Base-by-base conservation (phyloP, 1,284 basidiomycete species). In the Trametes polyzona region DNA sequence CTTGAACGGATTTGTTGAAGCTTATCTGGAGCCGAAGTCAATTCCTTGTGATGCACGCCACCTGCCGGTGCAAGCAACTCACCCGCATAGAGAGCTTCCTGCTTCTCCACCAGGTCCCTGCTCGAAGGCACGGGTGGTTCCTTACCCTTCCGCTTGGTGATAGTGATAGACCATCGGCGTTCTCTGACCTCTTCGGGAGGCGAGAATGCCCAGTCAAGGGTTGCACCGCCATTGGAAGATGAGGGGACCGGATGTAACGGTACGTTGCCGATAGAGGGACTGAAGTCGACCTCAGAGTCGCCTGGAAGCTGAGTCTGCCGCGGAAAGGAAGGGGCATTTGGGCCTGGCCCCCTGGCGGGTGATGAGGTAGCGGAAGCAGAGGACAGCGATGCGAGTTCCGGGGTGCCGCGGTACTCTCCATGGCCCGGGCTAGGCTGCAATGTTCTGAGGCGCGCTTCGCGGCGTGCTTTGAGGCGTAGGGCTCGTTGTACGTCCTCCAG, bases 401-500 rank as follows among this genome's bases (percentile, higher is more conserved):
- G 69, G 35, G 63, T 68, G 21, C 51, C 40, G 41, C 67, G 55
- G 16, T 67, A 58, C 10, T 68, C 68, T 40, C 63, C 66, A 4
- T 66, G 61, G 4, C 65, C 50, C 29, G 66, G 65, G 44, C 67
- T 68, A 12, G 73, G 69, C 58, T 74, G 71, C 5, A 68, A 61
- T 12, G 74, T 71, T 64, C 76, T 78, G 24, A 83, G 64, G 35
- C 88, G 83, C 53, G 87, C 86, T 63, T 90, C 87, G 27, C 88
- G 81, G 48, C 85, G 78, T 40, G 86, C 85, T 69, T 90, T 90
- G 47, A 88, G 71, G 54, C 82, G 83, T 37, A 91, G 67, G 6
- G 87, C 88, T 52, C 83, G 82, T 62, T 90, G 85, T 3, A 91
- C 88, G 61, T 91, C 89, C 69, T 88, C 88, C 47, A 90, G 69